Base-by-base conservation (phyloP, 23 red algal genomes). In the Gracilaria domingensis region DNA sequence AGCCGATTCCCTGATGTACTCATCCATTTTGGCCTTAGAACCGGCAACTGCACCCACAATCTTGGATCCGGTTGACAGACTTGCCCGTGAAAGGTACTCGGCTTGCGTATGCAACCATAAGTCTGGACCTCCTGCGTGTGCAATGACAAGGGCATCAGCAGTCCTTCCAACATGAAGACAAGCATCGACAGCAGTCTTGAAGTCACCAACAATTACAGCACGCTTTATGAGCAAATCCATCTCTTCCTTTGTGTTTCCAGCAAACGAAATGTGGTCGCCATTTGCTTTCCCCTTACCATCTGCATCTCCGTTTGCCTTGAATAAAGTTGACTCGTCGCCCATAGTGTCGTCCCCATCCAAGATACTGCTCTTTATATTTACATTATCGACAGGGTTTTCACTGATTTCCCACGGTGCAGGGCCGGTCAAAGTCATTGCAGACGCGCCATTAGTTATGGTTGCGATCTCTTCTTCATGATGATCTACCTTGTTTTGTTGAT, bases 111-210 rank as follows among this genome's bases (percentile, higher is more conserved):
- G 49, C 33, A 61, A 58, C 91, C 91, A 97, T 8, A 97, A 34
- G 14, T 88, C 87, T 21, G 79, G 83, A 29, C 96, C 96, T 7
- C 87, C 96, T 4, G 86, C 79, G 20, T 90, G 84, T 2, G 96
- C 93, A 54, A 98, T 82, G 24, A 98, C 50, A 51, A 98, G 60
- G 1, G 96, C 96, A 82, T 98, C 96, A 26, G 96, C 93, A 36
- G 84, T 33, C 16, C 82, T 88, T 29, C 81, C 87, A 30, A 76
- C 81, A 36, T 84, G 56, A 40, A 95, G 59, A 32, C 93, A 88
- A 23, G 86, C 85, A 44, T 95, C 93, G 39, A 95, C 93, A 0
- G 93, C 93, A 66, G 85, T 62, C 55, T 88, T 69, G 47, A 95
- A 95, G 48, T 95, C 93, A 33, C 93, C 93, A 34, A 95, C 85